A percentile compares a stretch with the other conserved stretches of the same genome.
Evolutionary conservation across 768 basidiomycete species (phyloP).

Genomic region (Amanita rubescens): DNA sequence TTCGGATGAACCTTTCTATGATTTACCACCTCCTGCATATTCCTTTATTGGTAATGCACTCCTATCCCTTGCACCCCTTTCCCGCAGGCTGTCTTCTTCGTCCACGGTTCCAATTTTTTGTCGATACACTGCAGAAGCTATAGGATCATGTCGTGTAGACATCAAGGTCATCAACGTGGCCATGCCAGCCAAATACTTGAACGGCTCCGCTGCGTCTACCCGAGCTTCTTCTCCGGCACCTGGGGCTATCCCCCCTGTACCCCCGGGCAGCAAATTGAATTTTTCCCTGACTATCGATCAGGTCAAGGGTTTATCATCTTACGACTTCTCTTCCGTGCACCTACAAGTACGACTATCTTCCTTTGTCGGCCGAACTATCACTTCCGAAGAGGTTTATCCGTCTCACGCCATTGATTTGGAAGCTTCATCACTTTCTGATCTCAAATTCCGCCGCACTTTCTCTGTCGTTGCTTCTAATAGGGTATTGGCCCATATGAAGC

Average conservation of each 20-base stretch:
- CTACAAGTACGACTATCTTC: constrained; percentile 85
- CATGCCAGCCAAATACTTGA: constrained; percentile 49
- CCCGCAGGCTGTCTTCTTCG: constrained; percentile 64
- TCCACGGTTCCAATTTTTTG: constrained; percentile 87
- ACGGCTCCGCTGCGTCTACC: constrained; percentile 59
- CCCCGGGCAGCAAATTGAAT: constrained; percentile 70
- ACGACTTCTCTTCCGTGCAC: constrained; percentile 83
- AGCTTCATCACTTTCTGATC: constrained; percentile 58
- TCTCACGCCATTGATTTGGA: constrained; percentile 74
- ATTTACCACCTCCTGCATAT: constrained; percentile 79
- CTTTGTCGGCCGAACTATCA: constrained; percentile 63
- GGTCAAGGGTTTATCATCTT: constrained; percentile 83
- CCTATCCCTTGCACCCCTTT: constrained; percentile 75
- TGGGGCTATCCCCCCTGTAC: constrained; percentile 33
- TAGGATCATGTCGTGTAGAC: constrained; percentile 87
- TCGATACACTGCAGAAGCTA: constrained; percentile 90
- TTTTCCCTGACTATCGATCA: constrained; percentile 84
- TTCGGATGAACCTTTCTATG: constrained; percentile 88
- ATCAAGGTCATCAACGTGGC: constrained; percentile 74
- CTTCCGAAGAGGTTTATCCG: constrained; percentile 76
- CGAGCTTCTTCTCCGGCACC: constrained; percentile 73
- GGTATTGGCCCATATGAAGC: constrained; percentile 62
- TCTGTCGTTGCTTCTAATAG: constrained; percentile 70
- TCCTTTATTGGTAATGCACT: constrained; percentile 90
- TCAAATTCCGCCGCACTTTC: constrained; percentile 81